Percentiles rank a stretch among this genome's conserved stretches.
phyloP scores from a whole-genome alignment of 2,329 filamentous ascomycete species.

The Pestalotiopsis sp. region DNA sequence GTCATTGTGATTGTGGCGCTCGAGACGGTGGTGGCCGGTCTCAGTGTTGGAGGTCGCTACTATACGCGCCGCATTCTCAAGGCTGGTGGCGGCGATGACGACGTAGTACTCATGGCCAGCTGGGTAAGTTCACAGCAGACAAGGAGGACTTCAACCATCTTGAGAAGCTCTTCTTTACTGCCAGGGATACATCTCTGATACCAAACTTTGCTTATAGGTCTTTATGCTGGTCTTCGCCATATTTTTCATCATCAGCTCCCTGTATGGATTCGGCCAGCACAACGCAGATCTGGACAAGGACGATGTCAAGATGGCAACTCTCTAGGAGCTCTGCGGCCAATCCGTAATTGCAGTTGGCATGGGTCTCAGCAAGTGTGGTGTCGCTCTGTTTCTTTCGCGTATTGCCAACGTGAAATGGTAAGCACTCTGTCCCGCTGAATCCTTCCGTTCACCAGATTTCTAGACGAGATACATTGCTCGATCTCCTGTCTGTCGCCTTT shows the following conservation, averaged over 20 bases:
- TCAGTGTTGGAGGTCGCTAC: neutral
- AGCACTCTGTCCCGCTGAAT: neutral
- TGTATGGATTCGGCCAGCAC: conserved; percentile 20
- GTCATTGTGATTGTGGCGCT: neutral
- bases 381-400: conserved; percentile 21
- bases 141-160: neutral
- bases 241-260: conserved; percentile 16
- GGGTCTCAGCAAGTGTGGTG: conserved; percentile 19
- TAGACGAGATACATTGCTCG: neutral
- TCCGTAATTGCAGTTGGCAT: conserved; percentile 17
- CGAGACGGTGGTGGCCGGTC: neutral
- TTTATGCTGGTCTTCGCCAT: conserved; percentile 5
- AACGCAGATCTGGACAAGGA: conserved; percentile 13
- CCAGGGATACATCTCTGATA: neutral
- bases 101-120: neutral
- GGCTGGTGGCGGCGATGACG: neutral
- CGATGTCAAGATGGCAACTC: conserved; percentile 18
- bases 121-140: neutral
- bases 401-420: conserved; percentile 19
- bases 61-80: neutral
- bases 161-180: neutral
- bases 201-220: neutral
- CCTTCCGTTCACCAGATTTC: neutral
- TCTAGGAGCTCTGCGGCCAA: conserved; percentile 16
- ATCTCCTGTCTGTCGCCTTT: too few relatives aligned